Evolutionary conservation across 225 moss, liverwort and hornwort genomes (phyloP).

Genomic region (Pseudoscleropodium purum): DNA sequence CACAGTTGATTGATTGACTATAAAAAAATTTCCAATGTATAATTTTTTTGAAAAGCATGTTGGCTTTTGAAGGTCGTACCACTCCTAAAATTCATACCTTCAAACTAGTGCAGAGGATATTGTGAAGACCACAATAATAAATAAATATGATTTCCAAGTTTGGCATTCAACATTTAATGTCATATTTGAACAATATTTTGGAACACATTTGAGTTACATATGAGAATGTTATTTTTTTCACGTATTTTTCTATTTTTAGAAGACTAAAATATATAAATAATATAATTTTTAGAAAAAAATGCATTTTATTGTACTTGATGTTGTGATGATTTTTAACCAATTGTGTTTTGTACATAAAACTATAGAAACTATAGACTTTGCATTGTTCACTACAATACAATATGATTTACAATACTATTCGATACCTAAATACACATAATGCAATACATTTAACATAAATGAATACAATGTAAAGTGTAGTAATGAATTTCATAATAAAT

Average conservation of each 20-base stretch:
- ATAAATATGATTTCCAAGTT: neutral
- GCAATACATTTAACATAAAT: neutral
- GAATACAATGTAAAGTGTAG: neutral
- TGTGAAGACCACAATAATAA: neutral
- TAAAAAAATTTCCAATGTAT: neutral
- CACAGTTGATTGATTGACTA: no score
- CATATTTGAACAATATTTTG: neutral
- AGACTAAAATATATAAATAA: neutral
- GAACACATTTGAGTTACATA: neutral
- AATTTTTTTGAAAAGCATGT: neutral
- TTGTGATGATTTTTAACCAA: neutral
- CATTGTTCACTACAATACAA: neutral
- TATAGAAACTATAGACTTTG: neutral
- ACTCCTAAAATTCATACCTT: neutral
- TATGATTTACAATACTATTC: neutral
- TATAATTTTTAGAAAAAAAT: neutral
- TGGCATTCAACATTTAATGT: neutral
- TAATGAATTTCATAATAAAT: neutral
- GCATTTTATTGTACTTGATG: neutral
- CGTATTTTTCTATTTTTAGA: neutral
- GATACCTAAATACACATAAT: neutral
- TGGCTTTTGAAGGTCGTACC: neutral
- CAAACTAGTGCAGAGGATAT: no score
- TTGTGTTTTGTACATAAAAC: neutral
- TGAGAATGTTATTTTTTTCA: neutral